Base-by-base conservation (phyloP, 495 filamentous ascomycete species). In the Aspergillus diversus region DNA sequence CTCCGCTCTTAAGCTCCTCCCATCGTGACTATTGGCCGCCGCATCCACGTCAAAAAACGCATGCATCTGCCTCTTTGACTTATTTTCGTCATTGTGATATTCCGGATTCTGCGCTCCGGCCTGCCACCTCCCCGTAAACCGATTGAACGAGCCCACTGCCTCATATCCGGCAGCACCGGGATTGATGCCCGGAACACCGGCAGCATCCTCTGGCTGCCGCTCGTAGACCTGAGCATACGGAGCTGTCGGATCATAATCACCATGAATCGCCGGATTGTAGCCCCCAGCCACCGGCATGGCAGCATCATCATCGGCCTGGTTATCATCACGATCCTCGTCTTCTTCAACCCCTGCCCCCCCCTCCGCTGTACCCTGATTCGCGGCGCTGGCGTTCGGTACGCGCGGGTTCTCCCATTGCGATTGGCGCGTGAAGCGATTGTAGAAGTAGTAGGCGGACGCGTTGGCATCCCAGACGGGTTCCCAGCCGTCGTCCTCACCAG, bases 1-100 rank as follows among this genome's bases (percentile, higher is more conserved):
- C 77, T 99, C 95, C 7, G 92, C 95, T 75, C 94, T 96, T 55
- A 99, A 76, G 71, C 92, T 97, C 59, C 91, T 86, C 7, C 95
- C 95, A 69, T 97, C 90, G 66, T 99, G 95, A 64, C 84, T 87
- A 71, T 97, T 97, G 1, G 96, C 96, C 21, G 93, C 94, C 11
- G 93, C 91, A 77, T 98, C 95, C n/a, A 98, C 95, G 70, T 98
- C 96, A 71, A 97, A 99, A 76, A 88, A 99, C 9, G 93, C 92
- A 70, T 89, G 89, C 91, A 98, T 91, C 81, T 98, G 95, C 51
- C 96, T 82, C 59, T 80, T 84, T 47, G 86, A 87, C 82, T 97
- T 97, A 65, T 92, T 91, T 74, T 95, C 93, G 70, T 97, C 95
- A 66, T 89, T 91, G 81, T 91, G 88, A 13, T 85, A 84, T 55